Base-by-base conservation (phyloP, 2,329 filamentous ascomycete species). In the Trichoderma polysporum region DNA sequence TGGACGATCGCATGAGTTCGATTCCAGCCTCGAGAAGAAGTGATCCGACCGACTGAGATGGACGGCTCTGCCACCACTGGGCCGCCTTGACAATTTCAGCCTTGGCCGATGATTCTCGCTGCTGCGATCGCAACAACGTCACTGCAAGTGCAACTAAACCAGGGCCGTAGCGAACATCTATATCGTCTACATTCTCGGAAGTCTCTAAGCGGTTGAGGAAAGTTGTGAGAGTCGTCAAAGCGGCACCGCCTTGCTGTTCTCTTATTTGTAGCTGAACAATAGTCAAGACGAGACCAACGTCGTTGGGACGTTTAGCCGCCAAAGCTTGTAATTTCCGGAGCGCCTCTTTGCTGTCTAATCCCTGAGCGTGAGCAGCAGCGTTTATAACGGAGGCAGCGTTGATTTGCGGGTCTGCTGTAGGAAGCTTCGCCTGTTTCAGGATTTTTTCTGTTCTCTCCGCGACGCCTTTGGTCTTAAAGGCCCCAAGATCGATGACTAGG, bases 11-110 rank as follows among this genome's bases (percentile, higher is more conserved):
- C 56, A 97, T 86, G 10, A 98, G 86, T 56, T 93, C 89, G 49
- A 90, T 85, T n/a, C 92, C 94, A 8, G 94, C 93, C 64, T 93
- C 92, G 67, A 89, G 88, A 59, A 97, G 84, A 6, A 98, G 86
- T 0, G 91, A 86, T n/a, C 84, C 79, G 0, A 88, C 77, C 2
- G 75, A 70, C 17, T 69, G 71, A 6, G 73, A 70, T 79, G 70
- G 81, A 71, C 89, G 90, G 53, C 84, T 82, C 62, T 88, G 86
- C 94, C 95, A 98, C 79, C 96, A 90, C 15, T 85, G 82, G 12
- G 93, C 92, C 19, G 94, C 93, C 77, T 90, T 91, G 68, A 89
- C 87, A 19, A 98, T 83, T 74, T 95, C 91, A 7, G 82, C 79
- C 69, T 91, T 91, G 69, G 91, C 88, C 33, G 91, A 88, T 27